Evolutionary conservation across 192 early-diverging fungal genomes (phyloP), one percentile per base, ranked within the genome.

Genomic region (Linnemannia elongata): DNA sequence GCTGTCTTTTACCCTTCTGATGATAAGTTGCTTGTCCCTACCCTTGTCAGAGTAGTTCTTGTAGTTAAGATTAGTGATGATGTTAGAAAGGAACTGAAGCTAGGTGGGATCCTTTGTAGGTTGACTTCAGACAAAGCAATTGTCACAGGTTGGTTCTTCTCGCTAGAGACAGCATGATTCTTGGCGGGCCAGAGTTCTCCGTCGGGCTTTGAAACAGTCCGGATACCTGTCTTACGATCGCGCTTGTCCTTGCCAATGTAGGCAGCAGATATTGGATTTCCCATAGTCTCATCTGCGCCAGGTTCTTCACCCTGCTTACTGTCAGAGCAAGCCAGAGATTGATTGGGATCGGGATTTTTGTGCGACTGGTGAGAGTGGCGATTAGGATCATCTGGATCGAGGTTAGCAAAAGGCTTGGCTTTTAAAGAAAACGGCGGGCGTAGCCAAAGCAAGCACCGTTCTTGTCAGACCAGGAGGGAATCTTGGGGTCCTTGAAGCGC

Each of bases 291-390:
- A 80, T 85, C 78, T 18, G 78, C 78, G 69, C 83, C 83, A 33
- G 78, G 78, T 33, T 85, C 83, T 45, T 80, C 83, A 55, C 83
- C 83, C 0, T 66, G 24, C 27, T 69, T 77, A 33, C 78, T 78
- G 44, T 85, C 54, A 39, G 83, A 85, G 83, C 83, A 85, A 54
- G 83, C 35, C 9, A 80, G 54, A 6, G 69, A 74, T 17, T 80
- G 52, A 1, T 76, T 72, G 24, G 75, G 36, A 7, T 72, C 54
- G 30, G 77, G 77, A 74, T 85, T 80, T 55, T 69, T 77, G 74
- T 85, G 83, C 8, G 52, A 52, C 75, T 85, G 83, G 71, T 85
- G 83, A 78, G 80, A 85, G 78, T 85, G 83, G 27, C 83, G 83
- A 78, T 85, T 85, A 69, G 83, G 83, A 45, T 80, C 78, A 45